Percentiles rank a stretch among this genome's conserved stretches.
These are phyloP conservation scores for Sisymbrium irio DNA, from an alignment of 345 rosid genomes.

Conservation along the genomic window DNA sequence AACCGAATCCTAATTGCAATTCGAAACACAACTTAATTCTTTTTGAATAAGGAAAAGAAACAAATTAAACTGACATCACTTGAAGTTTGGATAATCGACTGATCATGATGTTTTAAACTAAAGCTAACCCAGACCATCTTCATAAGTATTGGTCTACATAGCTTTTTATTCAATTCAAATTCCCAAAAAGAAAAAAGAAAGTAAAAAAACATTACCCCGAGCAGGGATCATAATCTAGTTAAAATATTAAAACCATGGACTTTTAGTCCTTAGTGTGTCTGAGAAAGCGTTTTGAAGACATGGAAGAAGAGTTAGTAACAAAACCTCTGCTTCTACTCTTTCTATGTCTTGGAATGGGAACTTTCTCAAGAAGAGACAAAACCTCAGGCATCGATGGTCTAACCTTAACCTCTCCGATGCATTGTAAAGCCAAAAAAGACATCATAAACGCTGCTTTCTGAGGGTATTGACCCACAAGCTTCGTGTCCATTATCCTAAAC, in stretches of 20 bases:
- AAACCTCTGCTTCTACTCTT: conserved; percentile 30
- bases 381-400: conserved; percentile 66
- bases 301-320: conserved; percentile 8
- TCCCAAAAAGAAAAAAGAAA: background rate
- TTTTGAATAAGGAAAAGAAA: too few species aligned
- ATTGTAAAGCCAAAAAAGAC: conserved; percentile 68
- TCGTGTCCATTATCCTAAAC: conserved; percentile 80
- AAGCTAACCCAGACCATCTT: background rate
- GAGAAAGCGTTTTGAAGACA: conserved; percentile 27
- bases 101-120: background rate
- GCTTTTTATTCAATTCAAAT: background rate
- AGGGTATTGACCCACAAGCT: conserved; percentile 81
- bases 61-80: background rate
- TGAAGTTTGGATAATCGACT: background rate
- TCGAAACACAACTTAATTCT: too few species aligned
- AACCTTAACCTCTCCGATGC: conserved; percentile 60
- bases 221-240: background rate
- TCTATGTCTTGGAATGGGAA: conserved; percentile 24
- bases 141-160: background rate
- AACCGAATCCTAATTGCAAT: too few species aligned
- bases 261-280: conserved; percentile 1
- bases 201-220: background rate
- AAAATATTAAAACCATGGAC: background rate
- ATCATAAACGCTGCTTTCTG: conserved; percentile 75
- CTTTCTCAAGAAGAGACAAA: conserved; percentile 48